Evolutionary conservation across 345 rosid species (phyloP), one percentile per base, ranked within the genome.

Genomic region (Alliaria petiolata): DNA sequence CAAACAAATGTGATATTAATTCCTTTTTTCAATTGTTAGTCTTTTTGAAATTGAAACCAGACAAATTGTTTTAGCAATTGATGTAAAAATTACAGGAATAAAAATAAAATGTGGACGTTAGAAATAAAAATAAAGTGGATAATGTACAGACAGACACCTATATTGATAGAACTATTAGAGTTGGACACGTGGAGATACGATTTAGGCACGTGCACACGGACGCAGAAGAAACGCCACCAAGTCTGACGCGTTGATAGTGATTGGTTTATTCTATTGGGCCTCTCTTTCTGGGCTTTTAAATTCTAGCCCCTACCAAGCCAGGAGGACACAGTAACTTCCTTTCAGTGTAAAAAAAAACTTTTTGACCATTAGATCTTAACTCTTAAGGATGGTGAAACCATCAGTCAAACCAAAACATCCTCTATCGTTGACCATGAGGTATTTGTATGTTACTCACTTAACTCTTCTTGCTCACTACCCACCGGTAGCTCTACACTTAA

Each of bases 351-450:
- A 40, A 0, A 8, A 25, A 31, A n/a, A n/a, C n/a, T 31, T n/a
- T 53, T 62, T 13, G 62, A 71, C 76, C 69, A 57, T 63, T 72
- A 15, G 70, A 53, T 72, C 14, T 26, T n/a, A n/a, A n/a, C n/a
- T n/a, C n/a, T n/a, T 14, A 17, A 0, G 11, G 38, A 9, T 10
- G 44, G 44, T 31, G 46, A 65, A 56, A 49, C 72, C 55, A 34
- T 50, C 78, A 74, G 78, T 74, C 72, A 74, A 49, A n/a, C n/a
- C n/a, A n/a, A n/a, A n/a, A n/a, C n/a, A n/a, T n/a, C 54, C n/a
- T 56, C 58, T 33, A 2, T 5, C 16, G 55, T 60, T 75, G 74
- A 75, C 25, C 25, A 3, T 22, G 25, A 22, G 33, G 34, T 56
- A 42, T 11, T 4, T n/a, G n/a, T n/a, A n/a, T n/a, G n/a, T 56